Percentiles rank a stretch among this genome's conserved stretches.
Evolutionary conservation across 768 basidiomycete genomes (phyloP).

Genomic region (Naematelia encephala): DNA sequence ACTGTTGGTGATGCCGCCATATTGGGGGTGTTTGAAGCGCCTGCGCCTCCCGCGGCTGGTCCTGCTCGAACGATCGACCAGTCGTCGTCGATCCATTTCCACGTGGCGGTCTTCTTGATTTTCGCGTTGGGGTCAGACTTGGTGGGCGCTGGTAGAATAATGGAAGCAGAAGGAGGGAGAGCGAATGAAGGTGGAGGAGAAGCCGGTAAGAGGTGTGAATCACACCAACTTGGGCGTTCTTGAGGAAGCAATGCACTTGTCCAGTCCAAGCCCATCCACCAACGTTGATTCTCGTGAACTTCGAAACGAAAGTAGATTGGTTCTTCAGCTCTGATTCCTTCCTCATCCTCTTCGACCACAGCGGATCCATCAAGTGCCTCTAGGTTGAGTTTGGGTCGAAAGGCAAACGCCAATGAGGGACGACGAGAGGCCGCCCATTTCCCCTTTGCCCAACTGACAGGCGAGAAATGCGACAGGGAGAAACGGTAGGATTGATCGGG

Average conservation of each 20-base stretch:
- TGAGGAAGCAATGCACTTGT: slow-evolving; percentile 84
- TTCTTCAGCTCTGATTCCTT: slow-evolving; percentile 18
- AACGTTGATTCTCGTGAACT: slow-evolving; percentile 90
- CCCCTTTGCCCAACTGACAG: slow-evolving; percentile 68
- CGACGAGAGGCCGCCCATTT: slow-evolving; percentile 58
- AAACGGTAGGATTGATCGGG: slow-evolving; percentile 58
- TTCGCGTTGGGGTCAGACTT: slow-evolving; percentile 45
- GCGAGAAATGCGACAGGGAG: slow-evolving; percentile 58
- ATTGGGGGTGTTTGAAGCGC: slow-evolving; percentile 1
- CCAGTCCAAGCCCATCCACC: slow-evolving; percentile 98
- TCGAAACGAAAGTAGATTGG: slow-evolving; percentile 69
- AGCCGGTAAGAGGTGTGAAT: slow-evolving; percentile 67
- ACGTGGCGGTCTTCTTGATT: slow-evolving; percentile 70
- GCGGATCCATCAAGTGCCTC: slow-evolving; percentile 8
- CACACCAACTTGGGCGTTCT: slow-evolving; percentile 83
- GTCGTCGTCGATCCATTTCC: slow-evolving; percentile 88
- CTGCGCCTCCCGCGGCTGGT: slow-evolving; percentile 6
- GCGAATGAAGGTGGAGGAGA: slow-evolving; percentile 65
- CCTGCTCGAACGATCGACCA: slow-evolving; percentile 67
- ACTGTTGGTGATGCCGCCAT: slow-evolving; percentile 40
- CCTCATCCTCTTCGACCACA: slow-evolving; percentile 17
- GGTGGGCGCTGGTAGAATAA: slow-evolving; percentile 45
- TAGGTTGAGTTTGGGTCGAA: slow-evolving; percentile 51
- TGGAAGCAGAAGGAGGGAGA: slow-evolving; percentile 60
- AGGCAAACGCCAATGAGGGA: slow-evolving; percentile 57